These are phyloP conservation scores for Starmerella geochares DNA, from an alignment of 805 yeast species.

Conservation along the genomic window DNA sequence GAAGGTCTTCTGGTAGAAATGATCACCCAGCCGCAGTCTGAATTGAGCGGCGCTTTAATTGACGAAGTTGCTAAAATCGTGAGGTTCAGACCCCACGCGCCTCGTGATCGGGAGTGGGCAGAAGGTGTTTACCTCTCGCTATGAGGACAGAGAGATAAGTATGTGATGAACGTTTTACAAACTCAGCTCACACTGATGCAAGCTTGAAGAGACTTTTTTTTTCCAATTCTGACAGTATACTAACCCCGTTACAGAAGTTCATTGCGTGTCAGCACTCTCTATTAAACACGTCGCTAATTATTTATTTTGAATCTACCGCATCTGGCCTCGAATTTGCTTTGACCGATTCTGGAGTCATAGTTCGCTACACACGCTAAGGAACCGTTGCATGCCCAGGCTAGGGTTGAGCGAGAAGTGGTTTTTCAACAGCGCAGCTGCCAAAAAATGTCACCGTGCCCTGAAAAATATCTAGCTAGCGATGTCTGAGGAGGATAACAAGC, in stretches of 20 bases:
- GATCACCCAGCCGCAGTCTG: constrained; percentile 11
- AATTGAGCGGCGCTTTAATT: constrained; percentile 15
- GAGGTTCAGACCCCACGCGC: constrained; percentile 10
- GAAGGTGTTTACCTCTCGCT: constrained; percentile 12
- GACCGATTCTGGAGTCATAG: too few relatives aligned
- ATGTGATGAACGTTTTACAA: constrained; percentile 28
- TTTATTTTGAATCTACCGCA: not conserved
- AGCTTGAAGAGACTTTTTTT: constrained; percentile 27
- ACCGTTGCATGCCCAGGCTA: not conserved
- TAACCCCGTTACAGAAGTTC: too few relatives aligned
- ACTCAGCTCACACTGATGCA: constrained; percentile 32
- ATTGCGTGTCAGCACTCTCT: too few relatives aligned
- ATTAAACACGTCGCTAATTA: not conserved
- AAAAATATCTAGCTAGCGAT: not conserved
- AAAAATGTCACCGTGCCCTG: not conserved
- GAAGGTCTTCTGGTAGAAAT: constrained; percentile 15
- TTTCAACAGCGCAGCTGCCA: not conserved
- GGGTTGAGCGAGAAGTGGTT: not conserved
- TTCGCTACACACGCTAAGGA: too few relatives aligned
- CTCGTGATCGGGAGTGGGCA: constrained; percentile 5
- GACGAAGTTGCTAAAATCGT: constrained; percentile 20
- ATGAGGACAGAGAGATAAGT: constrained; percentile 14
- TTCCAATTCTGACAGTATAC: constrained; percentile 24
- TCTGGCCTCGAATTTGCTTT: too few relatives aligned
- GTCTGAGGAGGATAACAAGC: constrained; percentile 13